phyloP scores from a whole-genome alignment of 179 eudicot species.

The Beta macrorhiza region DNA sequence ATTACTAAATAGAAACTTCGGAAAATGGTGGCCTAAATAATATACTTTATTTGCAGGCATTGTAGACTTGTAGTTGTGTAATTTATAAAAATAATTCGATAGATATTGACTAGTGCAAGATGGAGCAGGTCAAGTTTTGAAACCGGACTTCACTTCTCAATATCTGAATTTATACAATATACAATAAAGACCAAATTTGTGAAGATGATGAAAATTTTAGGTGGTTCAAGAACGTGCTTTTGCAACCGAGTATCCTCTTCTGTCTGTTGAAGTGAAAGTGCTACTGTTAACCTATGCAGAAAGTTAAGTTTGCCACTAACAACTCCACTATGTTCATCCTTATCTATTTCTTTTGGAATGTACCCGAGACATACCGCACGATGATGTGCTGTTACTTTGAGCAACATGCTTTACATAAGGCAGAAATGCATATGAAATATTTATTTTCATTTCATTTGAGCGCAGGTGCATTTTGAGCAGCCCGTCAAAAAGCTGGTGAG shows the following conservation, averaged over 20 bases:
- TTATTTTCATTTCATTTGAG: slow-evolving; percentile 23
- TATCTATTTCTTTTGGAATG: not conserved
- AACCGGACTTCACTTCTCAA: not conserved
- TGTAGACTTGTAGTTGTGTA: not conserved
- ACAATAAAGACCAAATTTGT: not conserved
- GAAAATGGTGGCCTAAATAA: too few species aligned
- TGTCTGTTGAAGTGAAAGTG: not conserved
- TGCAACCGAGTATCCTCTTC: not conserved
- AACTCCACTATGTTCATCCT: too few species aligned
- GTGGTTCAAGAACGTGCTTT: not conserved
- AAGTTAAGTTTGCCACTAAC: not conserved
- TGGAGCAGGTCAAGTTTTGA: not conserved
- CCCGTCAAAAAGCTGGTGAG: slow-evolving; percentile 51
- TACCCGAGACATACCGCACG: not conserved
- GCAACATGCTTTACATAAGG: not conserved
- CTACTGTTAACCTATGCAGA: not conserved
- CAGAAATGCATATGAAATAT: slow-evolving; percentile 10
- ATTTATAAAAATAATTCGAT: not conserved
- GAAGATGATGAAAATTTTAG: not conserved
- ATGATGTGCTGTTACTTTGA: not conserved
- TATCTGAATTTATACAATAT: not conserved
- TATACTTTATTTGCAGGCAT: not conserved
- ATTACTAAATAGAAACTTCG: not conserved
- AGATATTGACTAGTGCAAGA: not conserved
- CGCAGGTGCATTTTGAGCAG: slow-evolving; percentile 92